Conservation (phyloP, 1,284 basidiomycete genomes). For the Ganoderma lingzhi region DNA sequence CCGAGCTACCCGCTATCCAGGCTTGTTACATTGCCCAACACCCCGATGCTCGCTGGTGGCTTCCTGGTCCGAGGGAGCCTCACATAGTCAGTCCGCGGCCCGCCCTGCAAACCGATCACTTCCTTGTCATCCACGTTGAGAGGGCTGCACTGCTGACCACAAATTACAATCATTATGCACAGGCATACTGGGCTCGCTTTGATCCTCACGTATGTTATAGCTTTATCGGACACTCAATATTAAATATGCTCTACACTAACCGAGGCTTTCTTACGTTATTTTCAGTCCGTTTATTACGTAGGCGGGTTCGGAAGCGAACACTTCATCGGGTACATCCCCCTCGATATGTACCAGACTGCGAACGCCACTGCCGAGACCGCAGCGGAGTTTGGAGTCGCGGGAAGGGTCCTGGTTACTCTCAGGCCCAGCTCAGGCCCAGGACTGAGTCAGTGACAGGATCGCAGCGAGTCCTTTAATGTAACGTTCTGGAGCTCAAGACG, state of each 20-base stretch:
- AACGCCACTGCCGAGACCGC: conserved; percentile 10
- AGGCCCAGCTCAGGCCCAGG: conserved; percentile 21
- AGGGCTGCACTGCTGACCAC: conserved; percentile 18
- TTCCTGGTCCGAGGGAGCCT: conserved; percentile 57
- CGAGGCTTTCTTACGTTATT: conserved; percentile 12
- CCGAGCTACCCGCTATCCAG: conserved; percentile 46
- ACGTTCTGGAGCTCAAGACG: not conserved
- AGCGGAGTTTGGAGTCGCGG: conserved; percentile 23
- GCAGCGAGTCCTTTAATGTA: not conserved
- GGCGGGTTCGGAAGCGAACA: conserved; percentile 71
- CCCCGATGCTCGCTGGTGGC: conserved; percentile 59
- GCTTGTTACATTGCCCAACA: conserved; percentile 56
- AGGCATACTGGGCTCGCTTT: conserved; percentile 65
- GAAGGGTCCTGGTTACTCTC: conserved; percentile 32
- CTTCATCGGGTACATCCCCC: conserved; percentile 65
- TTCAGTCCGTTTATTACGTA: conserved; percentile 66
- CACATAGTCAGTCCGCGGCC: conserved; percentile 54
- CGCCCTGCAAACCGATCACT: not conserved
- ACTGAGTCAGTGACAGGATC: not conserved
- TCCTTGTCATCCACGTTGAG: conserved; percentile 14
- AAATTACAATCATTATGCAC: conserved; percentile 10
- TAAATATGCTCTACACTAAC: not conserved
- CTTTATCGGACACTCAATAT: too few relatives aligned
- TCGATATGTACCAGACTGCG: conserved; percentile 54
- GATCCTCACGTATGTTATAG: conserved; percentile 54